Evolutionary conservation across 2,329 filamentous ascomycete genomes (phyloP), one percentile per base, ranked within the genome.

Genomic region (Coniochaeta hoffmannii): DNA sequence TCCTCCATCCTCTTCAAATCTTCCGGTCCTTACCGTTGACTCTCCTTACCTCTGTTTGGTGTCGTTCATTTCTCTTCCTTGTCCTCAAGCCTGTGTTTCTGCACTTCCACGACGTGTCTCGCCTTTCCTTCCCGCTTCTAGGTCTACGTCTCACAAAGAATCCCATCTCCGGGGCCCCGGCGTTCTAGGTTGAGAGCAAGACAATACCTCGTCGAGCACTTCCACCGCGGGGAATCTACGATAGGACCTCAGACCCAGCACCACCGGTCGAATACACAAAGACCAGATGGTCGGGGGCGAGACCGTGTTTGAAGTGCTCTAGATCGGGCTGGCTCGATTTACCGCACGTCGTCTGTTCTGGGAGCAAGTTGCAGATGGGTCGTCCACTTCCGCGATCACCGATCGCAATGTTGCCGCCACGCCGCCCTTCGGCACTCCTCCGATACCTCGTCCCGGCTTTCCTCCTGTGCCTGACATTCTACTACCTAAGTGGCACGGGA

Each of bases 361-460:
- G 11, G 14, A 46, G 22, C 24, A n/a, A 46, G 22, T n/a, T 19
- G 10, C 24, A 24, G 6, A 46, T 46, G 41, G 41, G 41, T 46
- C 41, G 15, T 28, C 41, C 41, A 8, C 4, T 24, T 28, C 41
- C 41, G 12, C 24, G 19, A 8, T 46, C 41, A 5, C 41, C 41
- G 3, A 35, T 50, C 30, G 41, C 41, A 36, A 49, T n/a, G 12
- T 71, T 74, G 52, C 69, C 69, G 11, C 67, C 69, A 32, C 68
- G 71, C 52, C 69, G 73, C 9, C 70, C 71, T 14, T 71, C 71
- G 32, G 66, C 71, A 49, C 58, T 74, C 54, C 50, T 73, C 32
- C 71, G 72, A 57, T 73, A 71, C 58, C 57, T 72, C 12, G 57
- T 72, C 3, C 67, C 70, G 1, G 65, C 67, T 36, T 53, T 66